phyloP scores from a whole-genome alignment of 495 filamentous ascomycete genomes.

The Hyaloscypha hepaticicola region DNA sequence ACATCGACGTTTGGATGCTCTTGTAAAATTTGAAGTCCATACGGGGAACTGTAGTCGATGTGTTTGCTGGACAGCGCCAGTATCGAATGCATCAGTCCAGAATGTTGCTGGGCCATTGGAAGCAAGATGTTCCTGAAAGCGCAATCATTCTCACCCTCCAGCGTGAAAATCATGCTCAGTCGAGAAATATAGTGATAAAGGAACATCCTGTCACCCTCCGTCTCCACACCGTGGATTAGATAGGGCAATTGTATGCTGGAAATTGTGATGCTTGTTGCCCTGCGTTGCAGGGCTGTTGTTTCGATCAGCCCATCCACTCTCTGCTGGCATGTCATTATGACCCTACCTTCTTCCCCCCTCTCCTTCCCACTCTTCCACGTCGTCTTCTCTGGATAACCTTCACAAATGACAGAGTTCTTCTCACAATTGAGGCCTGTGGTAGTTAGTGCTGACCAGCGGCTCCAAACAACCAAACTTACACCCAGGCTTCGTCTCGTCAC shows the following conservation, averaged over 20 bases:
- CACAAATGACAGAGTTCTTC: slow-evolving; percentile 90
- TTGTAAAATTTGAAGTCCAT: slow-evolving; percentile 47
- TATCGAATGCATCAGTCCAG: slow-evolving; percentile 89
- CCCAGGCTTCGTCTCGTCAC: slow-evolving; percentile 87
- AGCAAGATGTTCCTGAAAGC: slow-evolving; percentile 88
- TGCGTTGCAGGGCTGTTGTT: slow-evolving; percentile 31
- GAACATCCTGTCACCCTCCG: slow-evolving; percentile 76
- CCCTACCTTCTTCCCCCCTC: slow-evolving; percentile 68
- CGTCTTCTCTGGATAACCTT: slow-evolving; percentile 87
- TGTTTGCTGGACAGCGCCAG: slow-evolving; percentile 84
- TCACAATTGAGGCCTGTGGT: slow-evolving; percentile 75
- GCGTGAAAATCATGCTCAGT: slow-evolving; percentile 76
- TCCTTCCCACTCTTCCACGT: slow-evolving; percentile 85
- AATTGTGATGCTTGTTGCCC: slow-evolving; percentile 27
- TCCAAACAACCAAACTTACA: slow-evolving; percentile 53
- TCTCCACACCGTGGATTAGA: slow-evolving; percentile 85
- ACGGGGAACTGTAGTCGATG: slow-evolving; percentile 56
- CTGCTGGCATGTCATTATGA: slow-evolving; percentile 25
- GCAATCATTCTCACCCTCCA: slow-evolving; percentile 82
- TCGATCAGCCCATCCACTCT: slow-evolving; percentile 35
- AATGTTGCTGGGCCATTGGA: slow-evolving; percentile 79
- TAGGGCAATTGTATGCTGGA: slow-evolving; percentile 62
- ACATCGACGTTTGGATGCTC: slow-evolving; percentile 41
- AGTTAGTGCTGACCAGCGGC: slow-evolving; percentile 3
- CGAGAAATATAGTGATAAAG: slow-evolving; percentile 84